Evolutionary conservation across 306 rosid species (phyloP).

Genomic region (Calophaca sinica): DNA sequence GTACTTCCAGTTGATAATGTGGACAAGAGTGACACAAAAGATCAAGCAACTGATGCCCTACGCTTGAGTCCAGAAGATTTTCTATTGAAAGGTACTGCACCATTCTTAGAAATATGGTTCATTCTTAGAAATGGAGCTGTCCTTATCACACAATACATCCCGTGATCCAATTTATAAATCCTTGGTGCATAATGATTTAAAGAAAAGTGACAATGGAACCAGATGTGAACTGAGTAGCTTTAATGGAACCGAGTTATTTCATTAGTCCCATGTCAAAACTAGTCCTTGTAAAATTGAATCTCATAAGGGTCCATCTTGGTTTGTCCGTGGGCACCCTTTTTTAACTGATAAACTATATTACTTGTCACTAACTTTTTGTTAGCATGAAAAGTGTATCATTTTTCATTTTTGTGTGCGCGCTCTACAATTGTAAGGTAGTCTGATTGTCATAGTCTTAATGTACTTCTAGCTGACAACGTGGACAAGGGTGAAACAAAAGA

Average conservation of each 20-base stretch:
- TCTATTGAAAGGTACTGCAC: conserved; percentile 55
- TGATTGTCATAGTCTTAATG: conserved; percentile 49
- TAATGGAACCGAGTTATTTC: conserved; percentile 45
- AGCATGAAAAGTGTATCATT: conserved; percentile 33
- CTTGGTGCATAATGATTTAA: conserved; percentile 50
- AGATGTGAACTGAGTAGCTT: conserved; percentile 50
- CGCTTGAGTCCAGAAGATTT: conserved; percentile 51
- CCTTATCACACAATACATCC: conserved; percentile 60
- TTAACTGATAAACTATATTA: conserved; percentile 63
- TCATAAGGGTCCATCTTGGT: conserved; percentile 75
- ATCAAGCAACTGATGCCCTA: conserved; percentile 54
- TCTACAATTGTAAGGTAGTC: conserved; percentile 41
- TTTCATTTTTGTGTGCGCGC: neutral
- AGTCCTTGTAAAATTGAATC: conserved; percentile 59
- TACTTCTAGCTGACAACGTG: conserved; percentile 57
- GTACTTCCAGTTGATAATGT: conserved; percentile 58
- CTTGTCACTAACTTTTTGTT: conserved; percentile 8
- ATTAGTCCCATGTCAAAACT: conserved; percentile 52
- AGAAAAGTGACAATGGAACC: conserved; percentile 52
- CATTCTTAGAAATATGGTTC: conserved; percentile 39
- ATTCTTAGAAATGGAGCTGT: conserved; percentile 59
- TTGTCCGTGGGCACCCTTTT: conserved; percentile 58
- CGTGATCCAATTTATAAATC: conserved; percentile 57
- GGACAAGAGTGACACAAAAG: conserved; percentile 50
- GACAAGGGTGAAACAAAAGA: conserved; percentile 51